Conservation (phyloP, 2,329 filamentous ascomycete species). For the Fusarium brachygibbosum region DNA sequence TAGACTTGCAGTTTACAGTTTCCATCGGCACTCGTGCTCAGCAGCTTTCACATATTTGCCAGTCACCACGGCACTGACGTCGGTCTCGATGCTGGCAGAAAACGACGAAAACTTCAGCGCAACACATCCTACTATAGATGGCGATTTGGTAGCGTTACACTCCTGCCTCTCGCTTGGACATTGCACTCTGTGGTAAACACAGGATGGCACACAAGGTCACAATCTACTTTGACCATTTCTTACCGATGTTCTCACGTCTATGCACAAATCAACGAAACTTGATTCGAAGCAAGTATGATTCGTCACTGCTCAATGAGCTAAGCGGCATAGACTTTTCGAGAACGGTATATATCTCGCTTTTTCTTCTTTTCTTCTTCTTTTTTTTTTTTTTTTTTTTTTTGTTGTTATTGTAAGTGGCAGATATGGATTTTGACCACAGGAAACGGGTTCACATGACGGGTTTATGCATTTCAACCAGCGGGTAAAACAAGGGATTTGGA, state of each 20-base stretch:
- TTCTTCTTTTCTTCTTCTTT: slow-evolving; percentile 36
- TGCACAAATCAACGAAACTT: slow-evolving; percentile 5
- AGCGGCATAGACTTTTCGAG: slow-evolving; percentile 47
- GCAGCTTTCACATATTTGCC: not conserved
- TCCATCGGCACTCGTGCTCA: slow-evolving; percentile 24
- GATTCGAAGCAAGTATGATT: slow-evolving; percentile 1
- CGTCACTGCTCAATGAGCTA: slow-evolving; percentile 12
- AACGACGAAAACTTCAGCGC: slow-evolving; percentile 11
- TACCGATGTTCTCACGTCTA: slow-evolving; percentile 13
- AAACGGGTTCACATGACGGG: slow-evolving; percentile 53
- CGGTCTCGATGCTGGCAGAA: not conserved
- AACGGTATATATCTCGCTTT: slow-evolving; percentile 49
- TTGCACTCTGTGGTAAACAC: slow-evolving; percentile 36
- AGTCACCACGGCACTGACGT: not conserved
- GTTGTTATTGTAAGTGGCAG: slow-evolving; percentile 44
- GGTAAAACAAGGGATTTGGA: slow-evolving; percentile 50
- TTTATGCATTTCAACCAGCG: slow-evolving; percentile 58
- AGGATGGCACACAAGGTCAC: slow-evolving; percentile 18
- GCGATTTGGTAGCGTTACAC: slow-evolving; percentile 15
- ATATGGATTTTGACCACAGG: slow-evolving; percentile 42
- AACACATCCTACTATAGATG: slow-evolving; percentile 25
- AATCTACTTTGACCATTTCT: slow-evolving; percentile 18
- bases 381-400: slow-evolving; percentile 21
- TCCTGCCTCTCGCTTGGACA: slow-evolving; percentile 28
- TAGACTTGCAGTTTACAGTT: slow-evolving; percentile 46